phyloP scores from a whole-genome alignment of 495 filamentous ascomycete genomes.

The Penicillium arizonense region DNA sequence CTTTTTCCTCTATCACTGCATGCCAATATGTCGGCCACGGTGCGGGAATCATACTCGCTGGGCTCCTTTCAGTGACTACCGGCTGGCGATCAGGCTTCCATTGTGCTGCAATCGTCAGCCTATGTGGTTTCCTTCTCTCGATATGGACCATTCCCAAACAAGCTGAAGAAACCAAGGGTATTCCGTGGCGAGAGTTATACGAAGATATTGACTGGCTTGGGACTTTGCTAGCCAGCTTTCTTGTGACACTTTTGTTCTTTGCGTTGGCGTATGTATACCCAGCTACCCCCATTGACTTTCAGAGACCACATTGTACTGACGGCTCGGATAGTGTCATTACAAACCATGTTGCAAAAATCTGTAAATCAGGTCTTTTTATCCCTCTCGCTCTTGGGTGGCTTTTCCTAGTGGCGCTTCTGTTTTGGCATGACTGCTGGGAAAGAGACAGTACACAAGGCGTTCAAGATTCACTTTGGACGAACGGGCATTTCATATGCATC shows the following conservation, averaged over 20 bases:
- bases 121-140: conserved; percentile 29
- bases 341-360: conserved; percentile 30
- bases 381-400: conserved; percentile 37
- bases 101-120: conserved; percentile 36
- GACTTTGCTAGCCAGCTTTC: conserved; percentile 29
- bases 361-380: conserved; percentile 26
- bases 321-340: conserved; percentile 27
- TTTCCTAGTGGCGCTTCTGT: conserved; percentile 43
- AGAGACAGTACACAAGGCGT: conserved; percentile 38
- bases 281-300: background rate
- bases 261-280: conserved; percentile 37
- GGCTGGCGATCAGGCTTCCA: conserved; percentile 50
- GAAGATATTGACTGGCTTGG: conserved; percentile 51
- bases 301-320: background rate
- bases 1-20: conserved; percentile 43
- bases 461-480: conserved; percentile 52
- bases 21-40: conserved; percentile 48
- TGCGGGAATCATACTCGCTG: conserved; percentile 44
- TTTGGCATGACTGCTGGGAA: conserved; percentile 47
- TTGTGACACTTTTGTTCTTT: conserved; percentile 41
- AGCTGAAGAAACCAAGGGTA: conserved; percentile 1
- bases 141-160: conserved; percentile 33
- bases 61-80: conserved; percentile 43
- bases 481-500: conserved; percentile 45
- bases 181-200: conserved; percentile 20